phyloP scores from a whole-genome alignment of 2,329 filamentous ascomycete genomes.

The Botryotinia narcissicola region DNA sequence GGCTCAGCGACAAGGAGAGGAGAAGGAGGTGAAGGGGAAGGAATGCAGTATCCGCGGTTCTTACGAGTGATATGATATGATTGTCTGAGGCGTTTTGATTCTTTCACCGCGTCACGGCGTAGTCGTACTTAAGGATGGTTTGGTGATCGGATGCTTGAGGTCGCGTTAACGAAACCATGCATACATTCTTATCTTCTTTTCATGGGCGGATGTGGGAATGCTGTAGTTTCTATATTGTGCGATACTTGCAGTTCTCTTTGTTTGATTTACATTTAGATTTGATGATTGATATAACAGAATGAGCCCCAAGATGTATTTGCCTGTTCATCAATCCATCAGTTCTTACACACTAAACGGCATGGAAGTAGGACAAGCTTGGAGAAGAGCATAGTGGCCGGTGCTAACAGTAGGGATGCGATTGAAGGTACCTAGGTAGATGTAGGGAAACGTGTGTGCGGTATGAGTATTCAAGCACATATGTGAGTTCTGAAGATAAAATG shows the following conservation, averaged over 20 bases:
- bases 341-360: background rate
- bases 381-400: background rate
- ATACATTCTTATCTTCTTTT: background rate
- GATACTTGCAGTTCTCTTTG: background rate
- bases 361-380: background rate
- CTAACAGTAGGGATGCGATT: background rate
- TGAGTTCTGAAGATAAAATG: background rate
- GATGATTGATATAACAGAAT: background rate
- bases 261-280: background rate
- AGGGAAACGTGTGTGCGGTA: background rate
- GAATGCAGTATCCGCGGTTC: background rate
- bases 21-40: background rate
- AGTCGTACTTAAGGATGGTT: background rate
- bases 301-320: background rate
- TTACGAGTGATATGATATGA: background rate
- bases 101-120: background rate
- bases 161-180: background rate
- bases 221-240: background rate
- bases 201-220: background rate
- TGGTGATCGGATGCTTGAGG: background rate
- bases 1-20: background rate
- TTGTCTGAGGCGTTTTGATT: background rate
- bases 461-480: background rate
- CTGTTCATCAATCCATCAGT: background rate
- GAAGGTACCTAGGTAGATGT: background rate